A percentile compares a stretch with the other conserved stretches of the same genome.
These are phyloP conservation scores for Hamiltosporidium tvaerminnensis DNA, from an alignment of 371 early-diverging fungal species.

Conservation along the genomic window DNA sequence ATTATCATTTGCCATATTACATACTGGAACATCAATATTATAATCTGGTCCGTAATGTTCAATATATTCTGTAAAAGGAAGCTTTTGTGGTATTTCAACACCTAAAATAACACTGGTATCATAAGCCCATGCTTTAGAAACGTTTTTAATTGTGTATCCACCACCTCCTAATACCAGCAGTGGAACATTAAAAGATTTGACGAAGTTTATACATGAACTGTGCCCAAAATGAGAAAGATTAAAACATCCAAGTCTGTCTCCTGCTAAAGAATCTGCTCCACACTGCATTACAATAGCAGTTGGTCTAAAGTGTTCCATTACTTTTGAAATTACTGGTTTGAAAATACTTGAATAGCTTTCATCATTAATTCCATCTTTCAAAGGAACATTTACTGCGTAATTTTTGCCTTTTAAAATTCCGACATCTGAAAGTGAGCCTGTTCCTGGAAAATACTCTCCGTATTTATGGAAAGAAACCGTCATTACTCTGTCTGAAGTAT, in stretches of 20 bases:
- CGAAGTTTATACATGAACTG: slow-evolving; percentile 73
- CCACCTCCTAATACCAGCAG: slow-evolving; percentile 88
- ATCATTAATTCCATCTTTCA: slow-evolving; percentile 90
- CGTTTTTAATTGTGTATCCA: slow-evolving; percentile 94
- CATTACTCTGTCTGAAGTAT: slow-evolving; percentile 92
- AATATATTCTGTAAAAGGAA: slow-evolving; percentile 49
- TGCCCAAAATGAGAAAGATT: slow-evolving; percentile 68
- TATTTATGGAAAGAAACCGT: slow-evolving; percentile 92
- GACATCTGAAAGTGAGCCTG: slow-evolving; percentile 63
- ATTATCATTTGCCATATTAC: slow-evolving; percentile 84
- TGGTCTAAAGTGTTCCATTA: slow-evolving; percentile 80
- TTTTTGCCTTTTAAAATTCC: slow-evolving; percentile 66
- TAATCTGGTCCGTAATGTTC: slow-evolving; percentile 48
- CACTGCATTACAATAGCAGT: slow-evolving; percentile 90
- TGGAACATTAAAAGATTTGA: slow-evolving; percentile 75
- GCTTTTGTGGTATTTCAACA: slow-evolving; percentile 36
- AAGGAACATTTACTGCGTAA: slow-evolving; percentile 85
- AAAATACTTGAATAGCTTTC: slow-evolving; percentile 71
- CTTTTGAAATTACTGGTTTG: slow-evolving; percentile 59
- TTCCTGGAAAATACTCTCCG: slow-evolving; percentile 90
- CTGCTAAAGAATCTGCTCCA: slow-evolving; percentile 94
- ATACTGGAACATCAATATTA: slow-evolving; percentile 49
- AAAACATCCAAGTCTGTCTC: slow-evolving; percentile 92
- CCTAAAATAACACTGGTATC: slow-evolving; percentile 49
- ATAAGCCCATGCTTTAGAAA: slow-evolving; percentile 72